Evolutionary conservation across 129 eudicot species (phyloP), one percentile per base, ranked within the genome.

Genomic region (Silybum marianum): DNA sequence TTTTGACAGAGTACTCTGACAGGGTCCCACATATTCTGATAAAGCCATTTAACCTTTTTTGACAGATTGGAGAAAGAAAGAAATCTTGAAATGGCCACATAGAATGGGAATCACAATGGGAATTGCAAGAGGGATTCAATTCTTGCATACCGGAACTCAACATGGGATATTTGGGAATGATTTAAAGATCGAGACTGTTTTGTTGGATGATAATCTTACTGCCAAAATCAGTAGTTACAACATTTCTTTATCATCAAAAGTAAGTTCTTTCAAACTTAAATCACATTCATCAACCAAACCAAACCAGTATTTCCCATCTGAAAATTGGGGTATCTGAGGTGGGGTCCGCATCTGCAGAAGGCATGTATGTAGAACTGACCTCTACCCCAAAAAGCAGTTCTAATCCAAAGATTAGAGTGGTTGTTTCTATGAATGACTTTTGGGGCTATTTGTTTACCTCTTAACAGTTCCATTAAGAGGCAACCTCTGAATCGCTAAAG

Each of bases 21-120:
- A 22, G 66, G 65, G 23, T 58, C n/a, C 66, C 23, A 58, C 66
- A 0, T 58, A n/a, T n/a, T 18, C 0, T n/a, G 66, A 72, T 34
- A 51, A 9, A 22, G 46, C 24, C 13, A 68, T 21, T 46, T 16
- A 10, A 3, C 12, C n/a, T 22, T 14, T 44, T 70, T 69, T 58
- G 40, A 70, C 80, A 95, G 99, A 95, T 83, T 88, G 92, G 97
- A 92, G 87, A 71, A 92, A 87, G 84, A 90, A 87, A 74, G 97
- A 92, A 19, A 72, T 83, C 38, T 85, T 95, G 80, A 89, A 92
- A 85, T 95, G 99, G 99, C 97, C 98, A 40, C 97, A 95, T 78
- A 91, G 99, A 87, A 90, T 93, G 97, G 91, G 82, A 21, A 91
- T 95, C 73, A 78, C 93, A 1, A 89, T 92, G 89, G 97, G 98